Base-by-base conservation (phyloP, 768 basidiomycete species). In the Termitomyces sp. region DNA sequence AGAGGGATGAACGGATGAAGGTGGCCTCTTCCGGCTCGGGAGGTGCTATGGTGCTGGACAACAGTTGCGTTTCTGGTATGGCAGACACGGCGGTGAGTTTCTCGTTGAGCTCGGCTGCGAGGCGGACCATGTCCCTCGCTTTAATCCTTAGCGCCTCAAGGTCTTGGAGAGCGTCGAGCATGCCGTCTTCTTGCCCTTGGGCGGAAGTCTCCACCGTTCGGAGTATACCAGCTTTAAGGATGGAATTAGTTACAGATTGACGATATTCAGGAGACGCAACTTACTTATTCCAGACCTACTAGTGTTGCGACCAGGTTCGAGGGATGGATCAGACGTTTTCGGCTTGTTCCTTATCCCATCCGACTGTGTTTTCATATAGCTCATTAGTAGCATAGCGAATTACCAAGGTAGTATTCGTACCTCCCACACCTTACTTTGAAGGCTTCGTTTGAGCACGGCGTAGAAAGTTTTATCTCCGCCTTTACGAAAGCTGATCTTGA, bases 401-500 rank as follows among this genome's bases (percentile, higher is more conserved):
- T 27, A 50, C 24, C 24, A 33, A 60, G 20, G 51, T 33, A 44
- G 39, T 44, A 59, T 48, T 46, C 44, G 58, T 44, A 83, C 84
- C 78, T 89, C 86, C 95, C 95, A 96, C 37, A 80, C 81, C 68
- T 87, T 92, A 5, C 80, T 77, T 61, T 83, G 79, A 51, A 96
- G 68, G 46, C 85, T 82, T 20, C 83, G 78, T 70, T 89, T 92
- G 39, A 98, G 76, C 12, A 82, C 79, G 18, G 82, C 76, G 70
- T 99, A 98, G 63, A 93, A 89, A 1, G 81, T 64, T 71, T 89
- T 89, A 69, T 91, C 94, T 0, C 95, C 95, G 3, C 95, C 94
- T 69, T 86, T 91, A 45, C 96, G 81, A 70, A 99, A 98, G 71
- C 92, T 95, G 57, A 99, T 69, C 63, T 91, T 89, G 50, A 97